Percentiles rank a stretch among this genome's conserved stretches.
These are phyloP conservation scores for Incumbomyces lentus DNA, from an alignment of 2,329 filamentous ascomycete genomes.

Conservation along the genomic window DNA sequence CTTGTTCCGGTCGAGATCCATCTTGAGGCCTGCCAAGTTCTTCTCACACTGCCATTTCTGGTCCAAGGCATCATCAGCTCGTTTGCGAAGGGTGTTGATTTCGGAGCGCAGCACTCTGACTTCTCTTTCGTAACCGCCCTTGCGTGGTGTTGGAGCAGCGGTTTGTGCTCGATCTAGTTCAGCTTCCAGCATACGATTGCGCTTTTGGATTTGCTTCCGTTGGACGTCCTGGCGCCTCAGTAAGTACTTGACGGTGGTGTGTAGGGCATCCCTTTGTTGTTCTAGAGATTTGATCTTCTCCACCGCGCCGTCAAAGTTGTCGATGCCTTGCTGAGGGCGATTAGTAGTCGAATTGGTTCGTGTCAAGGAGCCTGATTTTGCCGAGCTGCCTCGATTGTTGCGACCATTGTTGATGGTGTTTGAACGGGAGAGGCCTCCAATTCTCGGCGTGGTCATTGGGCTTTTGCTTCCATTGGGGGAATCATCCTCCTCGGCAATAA, in stretches of 20 bases:
- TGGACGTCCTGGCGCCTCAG: slow-evolving; percentile 79
- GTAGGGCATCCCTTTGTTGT: slow-evolving; percentile 83
- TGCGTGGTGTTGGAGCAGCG: slow-evolving; percentile 52
- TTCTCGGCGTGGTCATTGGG: slow-evolving; percentile 32
- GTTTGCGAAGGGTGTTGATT: slow-evolving; percentile 69
- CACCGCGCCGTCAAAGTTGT: slow-evolving; percentile 58
- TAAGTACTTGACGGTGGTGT: slow-evolving; percentile 73
- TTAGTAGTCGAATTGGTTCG: slow-evolving; percentile 45
- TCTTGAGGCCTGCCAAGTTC: slow-evolving; percentile 76
- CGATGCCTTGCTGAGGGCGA: slow-evolving; percentile 36
- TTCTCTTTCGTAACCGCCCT: slow-evolving; percentile 73
- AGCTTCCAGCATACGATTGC: slow-evolving; percentile 61
- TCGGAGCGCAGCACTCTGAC: slow-evolving; percentile 71
- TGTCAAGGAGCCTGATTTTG: slow-evolving; percentile 42
- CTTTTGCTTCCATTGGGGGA: slow-evolving; percentile 34
- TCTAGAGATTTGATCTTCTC: slow-evolving; percentile 88
- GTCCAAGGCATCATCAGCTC: slow-evolving; percentile 87
- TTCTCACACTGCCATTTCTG: slow-evolving; percentile 96
- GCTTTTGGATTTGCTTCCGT: slow-evolving; percentile 72
- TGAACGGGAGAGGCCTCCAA: slow-evolving; percentile 15
- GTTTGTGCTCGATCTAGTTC: slow-evolving; percentile 66
- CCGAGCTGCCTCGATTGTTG: slow-evolving; percentile 54
- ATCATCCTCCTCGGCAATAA: slow-evolving; percentile 50
- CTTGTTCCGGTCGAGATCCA: slow-evolving; percentile 91
- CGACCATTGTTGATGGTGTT: slow-evolving; percentile 42